phyloP scores from a whole-genome alignment of 257 asterid species.

The Solanum lycopersicoides region DNA sequence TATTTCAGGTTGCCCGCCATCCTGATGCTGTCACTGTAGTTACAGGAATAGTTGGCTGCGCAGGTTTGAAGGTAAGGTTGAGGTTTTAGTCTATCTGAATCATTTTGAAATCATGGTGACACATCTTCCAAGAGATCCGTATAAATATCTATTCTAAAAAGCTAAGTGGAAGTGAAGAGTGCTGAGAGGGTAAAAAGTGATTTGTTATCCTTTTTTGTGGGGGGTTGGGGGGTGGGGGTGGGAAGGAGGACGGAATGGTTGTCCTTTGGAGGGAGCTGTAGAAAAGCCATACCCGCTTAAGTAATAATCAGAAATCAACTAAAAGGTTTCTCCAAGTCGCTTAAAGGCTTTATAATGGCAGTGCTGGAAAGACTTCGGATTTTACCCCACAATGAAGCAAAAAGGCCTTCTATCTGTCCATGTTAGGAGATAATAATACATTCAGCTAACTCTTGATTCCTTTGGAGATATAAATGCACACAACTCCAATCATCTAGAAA shows the following conservation, averaged over 20 bases:
- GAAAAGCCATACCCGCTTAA: neutral
- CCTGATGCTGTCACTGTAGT: conserved; percentile 93
- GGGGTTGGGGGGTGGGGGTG: neutral
- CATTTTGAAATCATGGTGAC: neutral
- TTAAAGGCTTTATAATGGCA: neutral
- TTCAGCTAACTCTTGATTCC: neutral
- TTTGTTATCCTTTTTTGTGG: neutral
- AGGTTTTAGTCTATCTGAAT: neutral
- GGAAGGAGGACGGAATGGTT: neutral
- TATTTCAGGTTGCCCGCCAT: conserved; percentile 89
- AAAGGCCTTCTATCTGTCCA: neutral
- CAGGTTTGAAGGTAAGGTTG: conserved; percentile 73
- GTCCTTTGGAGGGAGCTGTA: neutral
- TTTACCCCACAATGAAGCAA: neutral
- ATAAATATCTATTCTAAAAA: neutral
- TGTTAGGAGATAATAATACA: neutral
- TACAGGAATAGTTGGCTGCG: conserved; percentile 98
- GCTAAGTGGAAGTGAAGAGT: neutral
- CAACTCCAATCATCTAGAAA: neutral
- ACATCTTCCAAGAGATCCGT: neutral
- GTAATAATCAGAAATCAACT: neutral
- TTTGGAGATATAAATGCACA: neutral
- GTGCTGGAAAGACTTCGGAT: neutral
- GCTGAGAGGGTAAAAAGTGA: neutral
- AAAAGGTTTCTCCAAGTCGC: neutral